A percentile compares a stretch with the other conserved stretches of the same genome.
Evolutionary conservation across 2,329 filamentous ascomycete genomes (phyloP).

Genomic region (Hymenoscyphus albidus): DNA sequence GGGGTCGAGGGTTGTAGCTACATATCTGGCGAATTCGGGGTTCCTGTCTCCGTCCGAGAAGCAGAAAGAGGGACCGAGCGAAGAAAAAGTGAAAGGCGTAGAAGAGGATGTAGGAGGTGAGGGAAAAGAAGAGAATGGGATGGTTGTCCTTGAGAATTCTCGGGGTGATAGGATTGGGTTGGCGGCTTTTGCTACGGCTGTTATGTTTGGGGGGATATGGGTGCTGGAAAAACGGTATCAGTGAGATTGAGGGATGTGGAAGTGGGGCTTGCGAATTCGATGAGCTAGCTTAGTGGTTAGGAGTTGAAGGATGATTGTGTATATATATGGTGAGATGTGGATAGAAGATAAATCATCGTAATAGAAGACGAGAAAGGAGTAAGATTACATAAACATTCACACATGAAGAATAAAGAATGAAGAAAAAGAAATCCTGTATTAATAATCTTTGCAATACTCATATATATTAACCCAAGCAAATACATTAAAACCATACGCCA

Average conservation of each 20-base stretch:
- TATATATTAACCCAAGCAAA: too few species aligned
- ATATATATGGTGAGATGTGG: too few species aligned
- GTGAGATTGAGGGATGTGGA: not conserved
- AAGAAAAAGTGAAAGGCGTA: not conserved
- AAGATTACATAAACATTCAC: too few species aligned
- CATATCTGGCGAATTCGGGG: not conserved
- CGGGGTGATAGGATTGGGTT: not conserved
- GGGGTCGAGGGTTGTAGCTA: not conserved
- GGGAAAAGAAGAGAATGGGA: not conserved
- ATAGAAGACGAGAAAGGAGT: too few species aligned
- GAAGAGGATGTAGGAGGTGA: not conserved
- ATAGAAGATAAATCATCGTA: too few species aligned
- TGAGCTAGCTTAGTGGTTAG: not conserved
- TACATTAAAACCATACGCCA: not conserved
- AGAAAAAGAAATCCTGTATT: too few species aligned
- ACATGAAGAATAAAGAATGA: too few species aligned
- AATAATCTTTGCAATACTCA: too few species aligned
- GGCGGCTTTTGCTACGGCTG: not conserved
- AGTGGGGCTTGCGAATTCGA: not conserved
- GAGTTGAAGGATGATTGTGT: too few species aligned
- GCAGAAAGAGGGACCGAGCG: not conserved
- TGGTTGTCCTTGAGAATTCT: not conserved
- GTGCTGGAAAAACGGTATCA: not conserved
- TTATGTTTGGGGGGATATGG: slow-evolving; percentile 1
- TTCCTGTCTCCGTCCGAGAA: not conserved